These are phyloP conservation scores for Chytriomyces sp. DNA, from an alignment of 192 early-diverging fungal genomes.

Conservation along the genomic window DNA sequence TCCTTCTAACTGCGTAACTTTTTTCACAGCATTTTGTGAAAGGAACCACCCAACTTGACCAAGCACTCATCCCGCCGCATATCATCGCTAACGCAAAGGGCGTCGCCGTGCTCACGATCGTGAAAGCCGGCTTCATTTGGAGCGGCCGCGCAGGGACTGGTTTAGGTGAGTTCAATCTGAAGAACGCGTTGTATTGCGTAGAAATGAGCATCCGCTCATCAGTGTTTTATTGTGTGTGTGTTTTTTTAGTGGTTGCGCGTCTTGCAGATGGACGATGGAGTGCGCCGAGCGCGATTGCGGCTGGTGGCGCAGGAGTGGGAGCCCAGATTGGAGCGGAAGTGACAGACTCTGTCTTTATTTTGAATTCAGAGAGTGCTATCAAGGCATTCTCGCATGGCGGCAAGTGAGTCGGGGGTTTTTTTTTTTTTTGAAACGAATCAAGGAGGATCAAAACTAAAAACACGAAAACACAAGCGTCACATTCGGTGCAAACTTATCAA, in stretches of 20 bases:
- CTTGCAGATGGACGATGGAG: constrained; percentile 67
- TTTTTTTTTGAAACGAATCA: not conserved
- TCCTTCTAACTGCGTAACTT: not conserved
- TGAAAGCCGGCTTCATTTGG: constrained; percentile 91
- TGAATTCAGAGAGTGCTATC: constrained; percentile 57
- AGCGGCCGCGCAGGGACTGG: constrained; percentile 88
- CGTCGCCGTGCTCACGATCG: constrained; percentile 86
- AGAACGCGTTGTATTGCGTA: too few species aligned
- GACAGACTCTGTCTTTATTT: constrained; percentile 62
- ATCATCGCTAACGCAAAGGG: constrained; percentile 75
- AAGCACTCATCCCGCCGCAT: constrained; percentile 34
- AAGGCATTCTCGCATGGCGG: constrained; percentile 59
- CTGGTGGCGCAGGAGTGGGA: constrained; percentile 74
- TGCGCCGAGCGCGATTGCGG: constrained; percentile 82
- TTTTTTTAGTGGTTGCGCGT: too few species aligned
- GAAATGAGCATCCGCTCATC: too few species aligned
- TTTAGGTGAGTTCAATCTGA: constrained; percentile 78
- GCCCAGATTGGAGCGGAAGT: constrained; percentile 63
- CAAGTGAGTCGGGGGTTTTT: constrained; percentile 31
- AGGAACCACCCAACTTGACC: constrained; percentile 52
- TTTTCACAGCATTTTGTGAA: constrained; percentile 62
- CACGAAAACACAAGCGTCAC: constrained; percentile 40
- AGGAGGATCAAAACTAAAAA: not conserved
- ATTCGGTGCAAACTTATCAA: constrained; percentile 35
- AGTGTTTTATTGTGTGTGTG: too few species aligned